These are phyloP conservation scores for Aureobasidium namibiae DNA, from an alignment of 2,329 filamentous ascomycete genomes.

Conservation along the genomic window DNA sequence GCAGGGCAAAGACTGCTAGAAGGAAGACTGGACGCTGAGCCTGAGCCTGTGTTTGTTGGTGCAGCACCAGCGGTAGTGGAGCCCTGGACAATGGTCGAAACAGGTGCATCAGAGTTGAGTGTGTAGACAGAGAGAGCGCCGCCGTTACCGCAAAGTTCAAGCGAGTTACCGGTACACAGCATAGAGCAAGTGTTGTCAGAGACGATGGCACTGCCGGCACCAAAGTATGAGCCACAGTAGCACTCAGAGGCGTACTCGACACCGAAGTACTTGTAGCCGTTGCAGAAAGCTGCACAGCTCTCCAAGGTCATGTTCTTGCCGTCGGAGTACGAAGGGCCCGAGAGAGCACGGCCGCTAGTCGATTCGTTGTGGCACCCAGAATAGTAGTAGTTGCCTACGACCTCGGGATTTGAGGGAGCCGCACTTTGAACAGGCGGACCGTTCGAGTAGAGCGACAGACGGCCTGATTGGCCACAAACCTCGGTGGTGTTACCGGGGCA, in stretches of 20 bases:
- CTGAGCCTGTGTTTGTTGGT: background rate
- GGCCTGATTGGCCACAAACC: constrained; percentile 24
- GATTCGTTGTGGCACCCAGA: constrained; percentile 26
- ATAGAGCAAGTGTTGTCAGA: constrained; percentile 21
- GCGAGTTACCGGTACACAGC: constrained; percentile 21
- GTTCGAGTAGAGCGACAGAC: constrained; percentile 26
- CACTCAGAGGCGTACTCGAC: constrained; percentile 32
- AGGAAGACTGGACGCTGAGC: constrained; percentile 12
- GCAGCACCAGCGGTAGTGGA: constrained; percentile 10
- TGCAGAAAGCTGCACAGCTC: constrained; percentile 29
- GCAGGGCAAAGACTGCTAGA: constrained; percentile 16
- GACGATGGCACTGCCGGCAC: constrained; percentile 14
- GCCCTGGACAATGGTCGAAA: constrained; percentile 14
- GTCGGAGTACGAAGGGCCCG: constrained; percentile 19
- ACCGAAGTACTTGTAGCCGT: constrained; percentile 31
- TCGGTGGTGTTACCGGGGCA: constrained; percentile 26
- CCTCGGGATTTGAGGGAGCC: constrained; percentile 22
- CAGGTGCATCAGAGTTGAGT: constrained; percentile 8
- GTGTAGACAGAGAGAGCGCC: constrained; percentile 23
- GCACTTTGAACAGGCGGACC: constrained; percentile 17
- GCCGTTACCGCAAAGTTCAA: constrained; percentile 24
- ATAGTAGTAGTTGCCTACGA: constrained; percentile 22
- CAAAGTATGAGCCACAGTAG: constrained; percentile 23
- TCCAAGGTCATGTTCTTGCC: constrained; percentile 32
- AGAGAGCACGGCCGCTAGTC: constrained; percentile 21